A percentile compares a stretch with the other conserved stretches of the same genome.
Evolutionary conservation across 2,329 filamentous ascomycete species (phyloP).

Genomic region (Verticillium alfalfae): DNA sequence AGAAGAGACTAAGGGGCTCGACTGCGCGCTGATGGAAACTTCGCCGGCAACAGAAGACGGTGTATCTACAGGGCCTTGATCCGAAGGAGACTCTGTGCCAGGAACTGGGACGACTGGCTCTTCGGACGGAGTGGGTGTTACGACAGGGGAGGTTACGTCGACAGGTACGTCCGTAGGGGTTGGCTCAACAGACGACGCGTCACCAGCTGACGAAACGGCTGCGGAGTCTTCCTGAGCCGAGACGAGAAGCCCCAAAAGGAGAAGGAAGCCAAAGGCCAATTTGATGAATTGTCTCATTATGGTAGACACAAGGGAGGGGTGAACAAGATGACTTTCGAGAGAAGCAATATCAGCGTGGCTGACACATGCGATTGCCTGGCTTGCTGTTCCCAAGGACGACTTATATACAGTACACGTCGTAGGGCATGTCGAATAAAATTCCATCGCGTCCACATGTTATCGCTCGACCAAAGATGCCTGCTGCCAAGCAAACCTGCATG

Average conservation of each 20-base stretch:
- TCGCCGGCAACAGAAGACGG: not conserved
- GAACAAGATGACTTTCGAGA: not conserved
- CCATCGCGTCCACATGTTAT: too few relatives aligned
- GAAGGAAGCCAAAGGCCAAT: not conserved
- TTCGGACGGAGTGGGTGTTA: not conserved
- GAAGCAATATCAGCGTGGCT: too few relatives aligned
- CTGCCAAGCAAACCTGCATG: too few relatives aligned
- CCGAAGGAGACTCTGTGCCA: not conserved
- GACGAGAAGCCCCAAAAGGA: not conserved
- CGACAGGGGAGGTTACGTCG: not conserved
- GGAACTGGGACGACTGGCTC: not conserved
- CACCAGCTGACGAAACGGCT: not conserved
- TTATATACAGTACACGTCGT: too few relatives aligned
- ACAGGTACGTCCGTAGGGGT: not conserved
- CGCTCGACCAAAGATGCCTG: too few relatives aligned
- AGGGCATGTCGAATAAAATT: too few relatives aligned
- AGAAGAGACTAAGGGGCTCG: not conserved
- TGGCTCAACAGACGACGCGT: not conserved
- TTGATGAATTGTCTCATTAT: not conserved
- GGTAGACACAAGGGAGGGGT: not conserved
- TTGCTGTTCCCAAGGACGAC: too few relatives aligned
- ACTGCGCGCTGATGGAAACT: not conserved
- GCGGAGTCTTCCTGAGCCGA: not conserved
- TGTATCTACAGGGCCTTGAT: not conserved
- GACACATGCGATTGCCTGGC: too few relatives aligned